Conservation (phyloP, 352 stramenopile genomes). For the Peronospora belbahrii region DNA sequence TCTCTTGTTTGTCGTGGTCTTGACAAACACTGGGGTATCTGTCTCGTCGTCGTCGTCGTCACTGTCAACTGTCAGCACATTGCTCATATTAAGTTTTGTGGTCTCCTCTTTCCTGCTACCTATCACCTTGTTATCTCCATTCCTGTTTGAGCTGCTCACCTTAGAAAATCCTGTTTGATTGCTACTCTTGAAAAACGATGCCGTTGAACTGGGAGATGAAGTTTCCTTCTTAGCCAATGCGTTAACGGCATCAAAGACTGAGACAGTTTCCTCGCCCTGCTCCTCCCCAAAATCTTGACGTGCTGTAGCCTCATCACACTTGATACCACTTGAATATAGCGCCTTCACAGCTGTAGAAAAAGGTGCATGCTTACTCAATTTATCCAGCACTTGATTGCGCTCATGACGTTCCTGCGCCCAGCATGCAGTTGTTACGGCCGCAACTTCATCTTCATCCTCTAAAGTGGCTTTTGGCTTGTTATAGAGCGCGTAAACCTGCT, state of each 20-base stretch:
- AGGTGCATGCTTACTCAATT: conserved; percentile 29
- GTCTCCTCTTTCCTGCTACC: conserved; percentile 18
- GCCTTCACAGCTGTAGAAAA: conserved; percentile 35
- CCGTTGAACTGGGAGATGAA: not conserved
- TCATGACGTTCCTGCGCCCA: conserved; percentile 56
- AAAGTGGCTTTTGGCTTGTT: conserved; percentile 11
- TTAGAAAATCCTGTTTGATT: conserved; percentile 15
- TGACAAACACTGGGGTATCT: conserved; percentile 63
- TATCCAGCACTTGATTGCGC: conserved; percentile 49
- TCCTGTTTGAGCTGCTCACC: conserved; percentile 14
- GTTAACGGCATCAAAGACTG: conserved; percentile 50
- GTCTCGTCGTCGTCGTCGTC: conserved; percentile 57
- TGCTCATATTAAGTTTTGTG: conserved; percentile 53
- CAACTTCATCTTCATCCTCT: conserved; percentile 6
- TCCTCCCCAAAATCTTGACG: conserved; percentile 41
- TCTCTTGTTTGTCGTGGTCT: conserved; percentile 33
- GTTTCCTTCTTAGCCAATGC: conserved; percentile 23
- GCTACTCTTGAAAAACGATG: conserved; percentile 36
- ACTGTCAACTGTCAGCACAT: conserved; percentile 64
- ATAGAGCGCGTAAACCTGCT: conserved; percentile 55
- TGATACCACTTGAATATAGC: conserved; percentile 48
- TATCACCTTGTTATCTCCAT: conserved; percentile 9
- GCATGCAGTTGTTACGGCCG: conserved; percentile 30
- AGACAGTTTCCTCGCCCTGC: conserved; percentile 59
- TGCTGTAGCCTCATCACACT: conserved; percentile 42